Base-by-base conservation (phyloP, 495 filamentous ascomycete species). In the Pseudomonodictys pantanalensis region DNA sequence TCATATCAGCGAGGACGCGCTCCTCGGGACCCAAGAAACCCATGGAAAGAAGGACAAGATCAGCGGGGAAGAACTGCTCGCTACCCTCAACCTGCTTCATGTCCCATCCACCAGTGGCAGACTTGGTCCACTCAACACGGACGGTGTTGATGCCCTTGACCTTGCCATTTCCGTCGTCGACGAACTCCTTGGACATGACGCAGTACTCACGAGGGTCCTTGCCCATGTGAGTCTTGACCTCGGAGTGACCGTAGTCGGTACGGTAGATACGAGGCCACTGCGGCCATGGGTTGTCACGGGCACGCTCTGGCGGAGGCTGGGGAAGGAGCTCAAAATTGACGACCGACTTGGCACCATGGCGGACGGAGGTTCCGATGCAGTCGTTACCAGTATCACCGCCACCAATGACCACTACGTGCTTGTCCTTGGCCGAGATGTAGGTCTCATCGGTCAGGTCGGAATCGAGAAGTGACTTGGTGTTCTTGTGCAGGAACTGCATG, bases 241-340 rank as follows among this genome's bases (percentile, higher is more conserved):
- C 93, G 1, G 86, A 83, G 79, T 99, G 93, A 46, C 93, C 93
- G 67, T 99, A 99, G 73, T 99, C 93, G 43, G 97, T 86, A 69
- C 93, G 90, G 81, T 97, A 97, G 74, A 99, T 93, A 68, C 92
- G 89, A 22, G 93, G 93, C 93, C 93, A 99, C 76, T 97, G 95
- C 0, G 93, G 93, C 93, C 93, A 99, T 47, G 93, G 93, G 80
- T 99, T 99, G 76, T 97, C 93, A 59, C 88, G 84, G 57, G 90
- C 92, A 72, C 93, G 91, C 81, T 96, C 88, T 64, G 89, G 84
- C 9, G 92, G 92, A 65, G 95, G 93, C 72, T 97, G 91, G 24
- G 93, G 93, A 38, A 99, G 84, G 24, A 99, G 80, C 78, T 99
- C 93, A 67, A 99, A 97, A 82, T 99, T 99, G 73, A 86, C 87